These are phyloP conservation scores for Camellia granthamiana DNA, from an alignment of 148 eudicot species.

Conservation along the genomic window DNA sequence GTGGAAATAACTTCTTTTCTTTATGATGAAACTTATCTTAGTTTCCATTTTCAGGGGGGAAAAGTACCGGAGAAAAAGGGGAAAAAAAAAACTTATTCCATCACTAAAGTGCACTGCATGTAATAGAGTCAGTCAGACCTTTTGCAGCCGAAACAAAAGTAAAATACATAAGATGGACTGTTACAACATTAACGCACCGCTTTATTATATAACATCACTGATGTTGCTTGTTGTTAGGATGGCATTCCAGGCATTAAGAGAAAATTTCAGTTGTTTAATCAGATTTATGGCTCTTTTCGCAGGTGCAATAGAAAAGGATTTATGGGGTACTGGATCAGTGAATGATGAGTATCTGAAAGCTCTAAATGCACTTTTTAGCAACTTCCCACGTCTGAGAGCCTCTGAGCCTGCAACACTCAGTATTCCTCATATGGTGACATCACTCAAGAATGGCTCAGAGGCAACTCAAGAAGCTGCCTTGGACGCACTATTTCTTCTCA, in stretches of 20 bases:
- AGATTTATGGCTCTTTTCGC: constrained; percentile 29
- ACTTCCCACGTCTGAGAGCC: constrained; percentile 95
- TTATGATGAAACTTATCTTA: background rate
- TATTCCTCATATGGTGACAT: constrained; percentile 94
- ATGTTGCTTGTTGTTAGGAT: constrained; percentile 7
- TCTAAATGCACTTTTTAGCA: constrained; percentile 81
- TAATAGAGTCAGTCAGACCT: background rate
- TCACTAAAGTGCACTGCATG: background rate
- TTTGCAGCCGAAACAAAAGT: background rate
- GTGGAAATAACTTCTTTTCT: background rate
- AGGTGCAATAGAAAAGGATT: constrained; percentile 94
- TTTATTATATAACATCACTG: background rate
- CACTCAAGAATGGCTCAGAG: constrained; percentile 91
- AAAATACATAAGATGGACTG: background rate
- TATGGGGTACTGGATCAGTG: constrained; percentile 92
- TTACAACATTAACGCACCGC: background rate
- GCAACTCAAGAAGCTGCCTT: constrained; percentile 97
- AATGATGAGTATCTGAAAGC: constrained; percentile 93
- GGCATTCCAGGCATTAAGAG: background rate
- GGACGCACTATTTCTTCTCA: constrained; percentile 83
- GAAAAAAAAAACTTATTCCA: background rate
- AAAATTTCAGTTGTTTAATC: constrained; percentile 5
- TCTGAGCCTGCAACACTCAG: constrained; percentile 98
- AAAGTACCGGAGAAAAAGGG: background rate
- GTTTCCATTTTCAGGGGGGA: background rate